Evolutionary conservation across 2,329 filamentous ascomycete genomes (phyloP), one percentile per base, ranked within the genome.

Genomic region (Pseudogymnoascus sp.): DNA sequence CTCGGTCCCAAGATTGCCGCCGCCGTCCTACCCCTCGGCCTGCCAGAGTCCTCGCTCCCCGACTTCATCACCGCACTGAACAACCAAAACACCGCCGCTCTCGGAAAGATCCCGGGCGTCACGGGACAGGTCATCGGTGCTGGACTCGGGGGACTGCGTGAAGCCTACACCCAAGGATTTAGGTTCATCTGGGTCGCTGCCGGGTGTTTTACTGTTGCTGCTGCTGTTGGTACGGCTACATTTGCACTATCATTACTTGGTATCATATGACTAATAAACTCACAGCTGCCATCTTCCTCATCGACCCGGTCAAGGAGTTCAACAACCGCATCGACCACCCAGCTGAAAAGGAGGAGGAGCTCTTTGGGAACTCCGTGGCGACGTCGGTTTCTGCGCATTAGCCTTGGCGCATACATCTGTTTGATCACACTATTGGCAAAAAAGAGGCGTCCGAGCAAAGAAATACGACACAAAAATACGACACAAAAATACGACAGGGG

Each of bases 261-360:
- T n/a, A 9, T 47, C 22, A 66, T 43, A 62, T 63, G 64, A 37
- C 60, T 72, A 61, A 62, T 41, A 41, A 37, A 61, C 28, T 28
- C 22, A 28, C 30, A 65, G 65, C 38, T 60, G 7, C 65, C 47
- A 25, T 65, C 25, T 72, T 74, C 61, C 43, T 75, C 6, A 62
- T 70, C 9, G 73, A 75, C 54, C 72, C 70, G 1, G 67, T 64
- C 16, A 68, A 70, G 59, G 73, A 74, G 43, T 74, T 75, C 64
- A 75, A 73, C 61, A 74, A 70, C 65, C 70, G 69, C 35, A 73
- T 75, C 32, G 74, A 75, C 61, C 70, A 69, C 16, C 73, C 74
- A 1, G 67, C 72, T 2, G 73, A 75, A 63, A 71, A 72, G 59
- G 69, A 70, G 35, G 65, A 70, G 43, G 66, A 67, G 22, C 62